Conservation (phyloP, 176 grass and related monocot genomes). For the Microstegium vimineum region DNA sequence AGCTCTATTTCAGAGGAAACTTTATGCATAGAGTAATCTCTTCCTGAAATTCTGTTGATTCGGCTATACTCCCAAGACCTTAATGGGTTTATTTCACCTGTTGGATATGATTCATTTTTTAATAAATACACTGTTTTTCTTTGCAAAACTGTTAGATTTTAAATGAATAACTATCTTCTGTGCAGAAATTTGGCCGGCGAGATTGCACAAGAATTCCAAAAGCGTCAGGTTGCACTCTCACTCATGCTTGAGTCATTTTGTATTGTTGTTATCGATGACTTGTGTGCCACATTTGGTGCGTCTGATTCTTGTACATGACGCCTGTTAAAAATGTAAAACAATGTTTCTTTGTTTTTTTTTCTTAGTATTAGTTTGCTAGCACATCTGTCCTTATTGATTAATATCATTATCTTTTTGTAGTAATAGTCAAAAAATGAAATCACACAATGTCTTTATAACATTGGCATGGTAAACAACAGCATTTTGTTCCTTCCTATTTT, state of each 20-base stretch:
- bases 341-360: background rate
- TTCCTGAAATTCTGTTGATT: background rate
- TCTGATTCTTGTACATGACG: background rate
- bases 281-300: background rate
- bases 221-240: constrained; percentile 63
- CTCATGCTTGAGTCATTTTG: background rate
- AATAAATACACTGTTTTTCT: background rate
- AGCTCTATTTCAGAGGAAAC: background rate
- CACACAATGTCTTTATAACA: background rate
- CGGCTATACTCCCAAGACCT: background rate
- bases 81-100: background rate
- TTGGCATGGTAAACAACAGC: background rate
- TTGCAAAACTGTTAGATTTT: constrained; percentile 3
- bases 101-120: background rate
- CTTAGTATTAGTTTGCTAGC: background rate
- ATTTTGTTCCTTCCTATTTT: no score
- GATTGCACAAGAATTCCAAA: constrained; percentile 94
- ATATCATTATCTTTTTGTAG: background rate
- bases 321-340: constrained; percentile 1
- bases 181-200: constrained; percentile 92
- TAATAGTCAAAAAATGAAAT: constrained; percentile 8
- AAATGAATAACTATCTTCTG: constrained; percentile 14
- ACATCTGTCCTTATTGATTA: background rate
- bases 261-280: background rate
- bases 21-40: background rate